phyloP scores from a whole-genome alignment of 139 green algal genomes.

The Edaphochlamys debaryana region DNA sequence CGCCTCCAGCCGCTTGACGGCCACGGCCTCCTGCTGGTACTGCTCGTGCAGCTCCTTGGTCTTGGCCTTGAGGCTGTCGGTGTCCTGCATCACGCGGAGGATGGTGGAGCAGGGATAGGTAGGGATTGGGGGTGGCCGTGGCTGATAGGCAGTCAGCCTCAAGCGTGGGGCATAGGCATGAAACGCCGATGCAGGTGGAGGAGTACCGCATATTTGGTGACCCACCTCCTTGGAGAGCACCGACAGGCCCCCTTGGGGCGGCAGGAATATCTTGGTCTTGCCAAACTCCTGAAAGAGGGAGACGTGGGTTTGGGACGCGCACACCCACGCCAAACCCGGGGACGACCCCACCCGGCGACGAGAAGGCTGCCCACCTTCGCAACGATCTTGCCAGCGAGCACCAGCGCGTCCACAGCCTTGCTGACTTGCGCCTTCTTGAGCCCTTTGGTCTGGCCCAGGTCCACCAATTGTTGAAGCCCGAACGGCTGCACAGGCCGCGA shows the following conservation, averaged over 20 bases:
- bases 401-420: constrained; percentile 34
- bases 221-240: constrained; percentile 71
- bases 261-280: constrained; percentile 85
- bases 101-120: too few relatives aligned
- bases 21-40: constrained; percentile 27
- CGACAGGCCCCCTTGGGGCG: constrained; percentile 63
- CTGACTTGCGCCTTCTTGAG: constrained; percentile 41
- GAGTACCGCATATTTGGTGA: too few relatives aligned
- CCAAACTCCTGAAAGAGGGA: constrained; percentile 74
- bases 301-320: too few relatives aligned
- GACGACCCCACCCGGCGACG: neutral
- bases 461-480: constrained; percentile 26
- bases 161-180: too few relatives aligned
- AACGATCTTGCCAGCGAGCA: neutral
- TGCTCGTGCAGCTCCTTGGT: constrained; percentile 43
- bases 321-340: too few relatives aligned
- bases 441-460: constrained; percentile 12
- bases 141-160: too few relatives aligned
- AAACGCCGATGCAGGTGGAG: too few relatives aligned
- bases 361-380: constrained; percentile 6
- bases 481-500: too few relatives aligned
- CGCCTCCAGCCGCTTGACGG: constrained; percentile 34
- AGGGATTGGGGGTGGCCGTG: too few relatives aligned
- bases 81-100: constrained; percentile 68
- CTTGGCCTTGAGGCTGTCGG: constrained; percentile 45